phyloP scores from a whole-genome alignment of 2,329 filamentous ascomycete species.

The Lojkania enalia region DNA sequence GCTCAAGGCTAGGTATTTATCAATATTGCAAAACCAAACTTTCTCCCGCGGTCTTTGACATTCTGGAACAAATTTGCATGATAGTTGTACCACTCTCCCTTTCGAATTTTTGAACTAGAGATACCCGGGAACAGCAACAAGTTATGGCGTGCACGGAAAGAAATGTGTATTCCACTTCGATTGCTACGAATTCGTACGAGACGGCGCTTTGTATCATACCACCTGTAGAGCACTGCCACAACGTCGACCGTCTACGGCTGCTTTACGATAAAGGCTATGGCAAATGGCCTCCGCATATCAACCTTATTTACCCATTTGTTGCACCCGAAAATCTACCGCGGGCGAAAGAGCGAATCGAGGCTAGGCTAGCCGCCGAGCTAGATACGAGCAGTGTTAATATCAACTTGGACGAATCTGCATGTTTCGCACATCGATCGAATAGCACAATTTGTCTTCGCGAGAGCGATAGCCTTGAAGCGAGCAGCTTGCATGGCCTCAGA shows the following conservation, averaged over 20 bases:
- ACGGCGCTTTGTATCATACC: conserved; percentile 66
- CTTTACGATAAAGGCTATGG: conserved; percentile 64
- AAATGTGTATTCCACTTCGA: neutral
- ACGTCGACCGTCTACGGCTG: conserved; percentile 60
- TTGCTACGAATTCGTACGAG: conserved; percentile 50
- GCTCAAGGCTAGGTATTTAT: too few relatives aligned
- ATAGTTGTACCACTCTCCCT: too few relatives aligned
- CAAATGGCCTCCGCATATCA: conserved; percentile 69
- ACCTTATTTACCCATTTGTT: conserved; percentile 69
- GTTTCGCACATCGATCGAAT: conserved; percentile 55
- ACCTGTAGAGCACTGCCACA: conserved; percentile 51
- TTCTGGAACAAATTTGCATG: too few relatives aligned
- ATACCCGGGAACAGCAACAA: too few relatives aligned
- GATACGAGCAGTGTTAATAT: conserved; percentile 7
- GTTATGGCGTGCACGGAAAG: neutral
- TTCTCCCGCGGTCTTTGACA: too few relatives aligned
- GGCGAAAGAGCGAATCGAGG: conserved; percentile 49
- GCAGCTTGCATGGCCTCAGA: conserved; percentile 22
- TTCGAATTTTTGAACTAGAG: too few relatives aligned
- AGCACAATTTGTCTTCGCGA: conserved; percentile 48
- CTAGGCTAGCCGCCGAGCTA: conserved; percentile 27
- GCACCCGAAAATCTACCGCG: conserved; percentile 49
- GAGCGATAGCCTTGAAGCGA: conserved; percentile 2
- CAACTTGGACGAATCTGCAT: conserved; percentile 47
- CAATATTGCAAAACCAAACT: too few relatives aligned